Evolutionary conservation across 2,329 filamentous ascomycete genomes (phyloP), one percentile per base, ranked within the genome.

Genomic region (Sordariomycetes sp.): DNA sequence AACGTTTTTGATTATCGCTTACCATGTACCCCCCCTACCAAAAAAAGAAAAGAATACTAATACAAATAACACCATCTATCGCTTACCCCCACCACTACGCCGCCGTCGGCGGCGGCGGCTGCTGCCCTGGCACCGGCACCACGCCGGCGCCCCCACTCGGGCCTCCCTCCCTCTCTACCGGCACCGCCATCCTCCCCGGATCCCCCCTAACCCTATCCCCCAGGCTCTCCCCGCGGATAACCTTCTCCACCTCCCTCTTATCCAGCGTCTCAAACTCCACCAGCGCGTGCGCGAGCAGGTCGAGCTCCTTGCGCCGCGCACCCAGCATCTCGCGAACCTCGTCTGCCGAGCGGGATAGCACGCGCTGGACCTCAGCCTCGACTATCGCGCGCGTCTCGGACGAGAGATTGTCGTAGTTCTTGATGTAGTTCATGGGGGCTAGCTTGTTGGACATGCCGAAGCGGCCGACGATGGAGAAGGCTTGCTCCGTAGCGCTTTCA

Each of bases 261-360:
- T 87, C 87, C 55, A 99, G 74, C 0, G 90, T 96, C 76, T 99
- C 94, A 70, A 96, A 97, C 70, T 96, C 86, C 36, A 99, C 84
- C 10, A 99, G 78, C 6, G 91, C 94, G 66, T 91, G 85, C 32
- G 94, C 92, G 10, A 99, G 76, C 12, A 89, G 76, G 64, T 99
- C 92, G 8, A 99, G 79, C 69, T 96, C 92, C 59, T 87, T 85
- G 58, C 90, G 83, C 68, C 87, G 89, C 39, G 82, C 80, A 1
- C 79, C 81, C 53, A 99, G 73, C 4, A 97, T 77, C 53, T 80
- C 79, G 52, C 76, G 73, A 50, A 91, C 90, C 39, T 90, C 86
- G 57, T 81, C 76, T 60, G 90, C 86, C 17, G 87, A 88, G 66
- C 94, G 91, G 64, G 90, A 87, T 51, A 97, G 80, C 15, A 94